Conservation (phyloP, 306 rosid genomes). For the Lagenaria siceraria region DNA sequence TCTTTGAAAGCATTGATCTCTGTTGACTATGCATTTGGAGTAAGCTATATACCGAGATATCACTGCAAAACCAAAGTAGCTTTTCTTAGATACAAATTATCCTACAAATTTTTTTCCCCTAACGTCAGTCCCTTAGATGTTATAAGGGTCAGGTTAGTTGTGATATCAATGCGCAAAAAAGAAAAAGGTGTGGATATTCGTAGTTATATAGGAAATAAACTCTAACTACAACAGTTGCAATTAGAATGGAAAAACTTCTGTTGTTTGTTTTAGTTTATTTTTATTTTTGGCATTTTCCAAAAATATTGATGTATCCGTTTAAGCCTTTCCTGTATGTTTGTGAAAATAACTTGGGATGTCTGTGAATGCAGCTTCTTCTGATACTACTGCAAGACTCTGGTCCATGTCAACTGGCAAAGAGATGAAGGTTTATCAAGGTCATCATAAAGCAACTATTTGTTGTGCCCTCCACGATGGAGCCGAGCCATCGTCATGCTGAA, state of each 20-base stretch:
- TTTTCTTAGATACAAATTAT: not conserved
- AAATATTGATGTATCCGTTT: not conserved
- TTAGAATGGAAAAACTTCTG: not conserved
- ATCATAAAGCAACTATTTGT: conserved; percentile 88
- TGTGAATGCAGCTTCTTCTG: conserved; percentile 71
- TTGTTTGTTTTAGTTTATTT: not conserved
- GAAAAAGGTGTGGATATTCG: not conserved
- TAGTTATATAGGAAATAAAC: not conserved
- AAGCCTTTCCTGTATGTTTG: not conserved
- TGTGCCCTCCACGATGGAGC: conserved; percentile 98
- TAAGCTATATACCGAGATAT: not conserved
- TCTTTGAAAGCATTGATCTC: not conserved
- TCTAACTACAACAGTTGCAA: not conserved
- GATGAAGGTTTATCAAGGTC: conserved; percentile 78
- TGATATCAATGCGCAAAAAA: not conserved
- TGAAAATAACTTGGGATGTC: not conserved
- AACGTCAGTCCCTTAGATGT: too few species aligned
- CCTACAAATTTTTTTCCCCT: not conserved
- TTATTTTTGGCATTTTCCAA: not conserved
- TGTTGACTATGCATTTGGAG: not conserved
- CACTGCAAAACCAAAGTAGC: not conserved
- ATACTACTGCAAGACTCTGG: conserved; percentile 95
- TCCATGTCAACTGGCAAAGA: conserved; percentile 77
- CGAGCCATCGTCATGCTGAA: conserved; percentile 53
- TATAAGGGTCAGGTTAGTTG: not conserved